phyloP scores from a whole-genome alignment of 306 rosid species.

The Pterocarpus macrocarpus region DNA sequence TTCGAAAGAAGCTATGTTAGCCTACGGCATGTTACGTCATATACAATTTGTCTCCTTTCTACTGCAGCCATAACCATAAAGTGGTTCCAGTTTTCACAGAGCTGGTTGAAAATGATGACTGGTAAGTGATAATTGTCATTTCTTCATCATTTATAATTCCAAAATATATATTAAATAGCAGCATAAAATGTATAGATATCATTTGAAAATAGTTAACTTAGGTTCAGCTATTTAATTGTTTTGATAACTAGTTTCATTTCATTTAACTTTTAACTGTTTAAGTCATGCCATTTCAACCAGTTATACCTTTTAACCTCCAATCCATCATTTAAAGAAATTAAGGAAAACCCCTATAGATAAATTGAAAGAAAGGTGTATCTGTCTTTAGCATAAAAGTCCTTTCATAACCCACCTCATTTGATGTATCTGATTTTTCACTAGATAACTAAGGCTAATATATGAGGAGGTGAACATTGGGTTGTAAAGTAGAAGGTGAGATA shows the following conservation, averaged over 20 bases:
- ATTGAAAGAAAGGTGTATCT: not conserved
- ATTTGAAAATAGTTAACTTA: not conserved
- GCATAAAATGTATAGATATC: not conserved
- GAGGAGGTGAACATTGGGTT: not conserved
- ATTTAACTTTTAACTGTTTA: not conserved
- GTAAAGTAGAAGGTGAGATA: slow-evolving; percentile 21
- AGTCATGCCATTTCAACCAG: not conserved
- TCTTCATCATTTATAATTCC: not conserved
- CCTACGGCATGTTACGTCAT: slow-evolving; percentile 37
- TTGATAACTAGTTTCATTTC: not conserved
- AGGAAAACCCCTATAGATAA: not conserved
- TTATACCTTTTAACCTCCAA: not conserved
- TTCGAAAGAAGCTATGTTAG: slow-evolving; percentile 35
- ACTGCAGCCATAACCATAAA: slow-evolving; percentile 7
- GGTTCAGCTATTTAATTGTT: not conserved
- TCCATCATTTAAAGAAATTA: not conserved
- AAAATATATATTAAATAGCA: not conserved
- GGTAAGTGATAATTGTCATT: slow-evolving; percentile 10
- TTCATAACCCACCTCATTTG: not conserved
- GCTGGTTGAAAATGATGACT: slow-evolving; percentile 12
- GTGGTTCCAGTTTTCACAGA: slow-evolving; percentile 18
- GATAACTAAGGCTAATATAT: slow-evolving; percentile 9
- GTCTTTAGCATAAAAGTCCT: not conserved
- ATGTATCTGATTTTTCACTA: not conserved
- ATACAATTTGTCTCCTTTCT: slow-evolving; percentile 35